Base-by-base conservation (phyloP, 345 rosid species). In the Eucalyptus rudis region DNA sequence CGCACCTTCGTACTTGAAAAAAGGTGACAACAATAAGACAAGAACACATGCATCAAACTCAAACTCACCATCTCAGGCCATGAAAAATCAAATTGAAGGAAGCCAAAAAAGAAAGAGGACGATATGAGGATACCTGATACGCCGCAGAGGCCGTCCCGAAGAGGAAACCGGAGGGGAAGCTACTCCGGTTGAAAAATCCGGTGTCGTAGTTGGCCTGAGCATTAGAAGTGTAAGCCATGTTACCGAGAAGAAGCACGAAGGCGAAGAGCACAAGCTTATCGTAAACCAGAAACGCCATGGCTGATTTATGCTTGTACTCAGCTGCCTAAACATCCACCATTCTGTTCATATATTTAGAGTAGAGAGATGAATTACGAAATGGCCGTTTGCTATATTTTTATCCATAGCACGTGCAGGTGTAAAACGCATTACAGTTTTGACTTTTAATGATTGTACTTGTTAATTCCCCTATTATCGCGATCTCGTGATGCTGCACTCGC, bases 71-170 rank as follows among this genome's bases (percentile, higher is more conserved):
- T 51, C 17, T 51, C 24, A 29, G 87, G 56, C n/a, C 80, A 76
- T 88, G 64, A 7, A 50, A 20, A 79, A 45, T 27, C 43, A 80
- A 47, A 17, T 51, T 51, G 56, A 51, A 51, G 56, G 56, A 51
- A 51, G 56, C 56, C 22, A 17, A 51, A 51, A 51, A 51, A 17
- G 22, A 51, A 51, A 51, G 22, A 51, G 33, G 40, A 29, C 36
- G 2, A 40, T 31, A 50, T 29, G 10, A 64, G 44, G 29, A 20
- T 47, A 92, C 93, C 89, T 92, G 93, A 64, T 90, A 90, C 17
- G 92, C 87, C 20, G 92, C 71, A 31, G 89, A 87, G n/a, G 91
- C 91, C 5, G 89, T 87, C 49, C 93, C 93, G 24, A 92, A 92
- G 54, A 89, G 27, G 81, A 92, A 92, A 10, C 89, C 89, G 7